Evolutionary conservation across 257 asterid genomes (phyloP).

Genomic region (Solanum bulbocastanum): DNA sequence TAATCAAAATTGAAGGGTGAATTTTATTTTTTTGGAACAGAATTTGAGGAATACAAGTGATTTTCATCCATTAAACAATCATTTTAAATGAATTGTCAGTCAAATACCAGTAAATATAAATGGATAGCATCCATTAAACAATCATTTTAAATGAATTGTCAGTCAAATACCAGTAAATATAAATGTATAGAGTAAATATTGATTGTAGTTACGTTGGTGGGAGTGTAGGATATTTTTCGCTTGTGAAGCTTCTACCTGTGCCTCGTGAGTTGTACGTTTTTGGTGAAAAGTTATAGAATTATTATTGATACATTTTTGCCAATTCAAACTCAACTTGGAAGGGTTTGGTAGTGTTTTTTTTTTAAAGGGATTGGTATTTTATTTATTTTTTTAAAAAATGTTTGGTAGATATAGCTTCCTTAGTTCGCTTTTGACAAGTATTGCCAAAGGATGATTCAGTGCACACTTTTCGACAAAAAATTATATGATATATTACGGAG

Average conservation of each 20-base stretch:
- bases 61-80: not conserved
- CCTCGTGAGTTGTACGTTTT: not conserved
- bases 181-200: not conserved
- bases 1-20: not conserved
- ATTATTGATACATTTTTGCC: not conserved
- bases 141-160: not conserved
- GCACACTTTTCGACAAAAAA: too few relatives aligned
- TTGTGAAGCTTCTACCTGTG: not conserved
- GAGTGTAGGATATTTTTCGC: not conserved
- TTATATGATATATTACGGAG: too few relatives aligned
- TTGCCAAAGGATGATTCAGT: too few relatives aligned
- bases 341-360: too few relatives aligned
- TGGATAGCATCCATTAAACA: not conserved
- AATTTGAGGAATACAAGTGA: not conserved
- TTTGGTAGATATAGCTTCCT: not conserved
- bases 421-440: not conserved
- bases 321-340: not conserved
- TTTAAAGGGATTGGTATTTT: not conserved
- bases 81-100: not conserved
- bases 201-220: not conserved
- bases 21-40: not conserved
- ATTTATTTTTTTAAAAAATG: not conserved
- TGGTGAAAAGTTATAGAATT: not conserved
- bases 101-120: not conserved
- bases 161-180: not conserved